Evolutionary conservation across 208 protist species (phyloP).

Genomic region (Leishmania aethiopica): DNA sequence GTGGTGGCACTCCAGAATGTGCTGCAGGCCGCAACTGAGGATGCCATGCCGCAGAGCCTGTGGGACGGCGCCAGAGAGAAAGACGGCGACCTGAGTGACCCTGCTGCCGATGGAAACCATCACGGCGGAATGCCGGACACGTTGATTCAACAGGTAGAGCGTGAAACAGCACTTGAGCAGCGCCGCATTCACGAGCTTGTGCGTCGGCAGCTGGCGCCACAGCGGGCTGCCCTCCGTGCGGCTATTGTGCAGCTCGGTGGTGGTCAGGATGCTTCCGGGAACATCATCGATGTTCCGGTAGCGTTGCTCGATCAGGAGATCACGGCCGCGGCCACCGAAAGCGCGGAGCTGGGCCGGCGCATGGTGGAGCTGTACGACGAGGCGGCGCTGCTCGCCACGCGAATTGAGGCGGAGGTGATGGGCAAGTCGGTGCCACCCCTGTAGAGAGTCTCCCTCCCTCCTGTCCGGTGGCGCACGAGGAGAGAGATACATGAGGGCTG

Average conservation of each 20-base stretch:
- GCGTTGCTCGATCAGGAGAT: constrained; percentile 66
- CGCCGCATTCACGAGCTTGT: constrained; percentile 45
- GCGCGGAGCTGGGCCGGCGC: constrained; percentile 43
- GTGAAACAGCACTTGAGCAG: constrained; percentile 56
- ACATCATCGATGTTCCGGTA: constrained; percentile 62
- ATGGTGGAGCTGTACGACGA: constrained; percentile 81
- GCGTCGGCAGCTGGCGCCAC: constrained; percentile 29
- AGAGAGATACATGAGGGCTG: neutral
- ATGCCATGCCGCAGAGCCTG: constrained; percentile 72
- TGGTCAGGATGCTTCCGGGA: constrained; percentile 29
- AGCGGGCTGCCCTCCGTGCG: constrained; percentile 45
- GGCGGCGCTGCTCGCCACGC: constrained; percentile 48
- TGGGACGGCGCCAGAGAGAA: constrained; percentile 22
- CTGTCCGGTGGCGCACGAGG: neutral
- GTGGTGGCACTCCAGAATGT: constrained; percentile 60
- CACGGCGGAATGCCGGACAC: constrained; percentile 50
- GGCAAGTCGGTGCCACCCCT: constrained; percentile 45
- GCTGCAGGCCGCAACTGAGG: constrained; percentile 46
- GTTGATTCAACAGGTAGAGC: constrained; percentile 69
- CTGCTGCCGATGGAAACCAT: neutral
- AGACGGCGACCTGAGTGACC: neutral
- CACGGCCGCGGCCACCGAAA: constrained; percentile 53
- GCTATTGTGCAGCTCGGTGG: constrained; percentile 57
- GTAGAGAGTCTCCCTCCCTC: constrained; percentile 3
- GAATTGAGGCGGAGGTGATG: constrained; percentile 57